Evolutionary conservation across 2,329 filamentous ascomycete species (phyloP).

Genomic region (Cordyceps farinosa): DNA sequence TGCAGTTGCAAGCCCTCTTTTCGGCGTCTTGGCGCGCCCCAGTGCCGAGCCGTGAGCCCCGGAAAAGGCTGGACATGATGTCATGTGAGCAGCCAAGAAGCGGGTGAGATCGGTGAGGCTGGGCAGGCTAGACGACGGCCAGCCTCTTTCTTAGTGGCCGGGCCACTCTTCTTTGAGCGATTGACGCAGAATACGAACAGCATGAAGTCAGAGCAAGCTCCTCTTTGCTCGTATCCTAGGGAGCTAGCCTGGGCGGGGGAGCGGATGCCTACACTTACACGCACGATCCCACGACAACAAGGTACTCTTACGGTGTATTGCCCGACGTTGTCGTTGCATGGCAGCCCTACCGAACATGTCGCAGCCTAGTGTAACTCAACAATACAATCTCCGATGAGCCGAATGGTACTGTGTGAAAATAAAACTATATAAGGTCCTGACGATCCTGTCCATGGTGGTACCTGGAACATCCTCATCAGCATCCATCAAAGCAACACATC

Average conservation of each 20-base stretch:
- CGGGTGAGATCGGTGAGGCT: constrained; percentile 13
- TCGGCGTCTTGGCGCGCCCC: constrained; percentile 1
- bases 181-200: constrained; percentile 3
- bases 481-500: neutral
- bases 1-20: neutral
- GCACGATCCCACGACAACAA: neutral
- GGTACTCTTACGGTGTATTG: neutral
- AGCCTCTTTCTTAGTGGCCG: neutral
- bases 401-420: neutral
- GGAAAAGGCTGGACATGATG: constrained; percentile 1
- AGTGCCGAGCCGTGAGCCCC: neutral
- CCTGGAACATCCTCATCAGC: neutral
- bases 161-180: neutral
- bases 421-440: constrained; percentile 2
- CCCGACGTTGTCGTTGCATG: neutral
- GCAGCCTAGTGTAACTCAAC: neutral
- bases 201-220: neutral
- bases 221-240: neutral
- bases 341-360: neutral
- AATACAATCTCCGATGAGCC: neutral
- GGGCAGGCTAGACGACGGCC: neutral
- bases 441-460: neutral
- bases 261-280: neutral
- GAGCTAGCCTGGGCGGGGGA: neutral
- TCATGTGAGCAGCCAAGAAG: neutral